These are phyloP conservation scores for Cytospora piceae DNA, from an alignment of 2,329 filamentous ascomycete species.

Conservation along the genomic window DNA sequence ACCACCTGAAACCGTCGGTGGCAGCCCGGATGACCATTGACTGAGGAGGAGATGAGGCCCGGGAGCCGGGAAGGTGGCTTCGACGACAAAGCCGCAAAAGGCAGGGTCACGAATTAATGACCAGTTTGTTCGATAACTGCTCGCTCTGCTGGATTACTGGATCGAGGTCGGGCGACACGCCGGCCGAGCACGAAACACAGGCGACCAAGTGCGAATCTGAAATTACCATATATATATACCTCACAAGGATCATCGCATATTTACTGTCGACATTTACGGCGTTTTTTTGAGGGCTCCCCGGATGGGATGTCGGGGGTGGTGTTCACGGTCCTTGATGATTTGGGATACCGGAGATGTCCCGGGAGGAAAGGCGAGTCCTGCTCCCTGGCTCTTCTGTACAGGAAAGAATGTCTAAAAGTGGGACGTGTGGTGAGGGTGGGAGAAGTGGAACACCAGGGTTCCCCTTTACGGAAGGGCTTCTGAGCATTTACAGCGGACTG, in stretches of 20 bases:
- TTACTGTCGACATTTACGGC: slow-evolving; percentile 23
- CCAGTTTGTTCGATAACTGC: slow-evolving; percentile 24
- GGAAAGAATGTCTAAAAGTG: slow-evolving; percentile 4
- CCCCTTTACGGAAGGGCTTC: slow-evolving; percentile 11
- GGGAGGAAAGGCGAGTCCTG: slow-evolving; percentile 19
- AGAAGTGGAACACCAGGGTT: slow-evolving; percentile 7
- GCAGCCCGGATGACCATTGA: slow-evolving; percentile 66
- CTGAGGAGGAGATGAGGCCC: slow-evolving; percentile 40
- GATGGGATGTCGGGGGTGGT: slow-evolving; percentile 21
- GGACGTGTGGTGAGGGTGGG: slow-evolving; percentile 3
- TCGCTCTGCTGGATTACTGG: slow-evolving; percentile 22
- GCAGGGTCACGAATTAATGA: slow-evolving; percentile 26
- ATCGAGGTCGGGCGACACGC: slow-evolving; percentile 19
- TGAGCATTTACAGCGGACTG: slow-evolving; percentile 26
- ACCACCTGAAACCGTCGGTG: slow-evolving; percentile 59
- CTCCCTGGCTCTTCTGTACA: slow-evolving; percentile 14
- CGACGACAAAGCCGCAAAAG: slow-evolving; percentile 11
- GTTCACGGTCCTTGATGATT: slow-evolving; percentile 21
- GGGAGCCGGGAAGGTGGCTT: not conserved
- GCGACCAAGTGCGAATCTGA: slow-evolving; percentile 27
- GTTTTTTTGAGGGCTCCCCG: slow-evolving; percentile 28
- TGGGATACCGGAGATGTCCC: slow-evolving; percentile 10
- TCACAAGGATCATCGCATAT: slow-evolving; percentile 13
- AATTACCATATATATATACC: slow-evolving; percentile 23
- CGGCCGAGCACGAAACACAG: slow-evolving; percentile 29